Evolutionary conservation across 768 basidiomycete genomes (phyloP).

Genomic region (Leccinum ochraceum): DNA sequence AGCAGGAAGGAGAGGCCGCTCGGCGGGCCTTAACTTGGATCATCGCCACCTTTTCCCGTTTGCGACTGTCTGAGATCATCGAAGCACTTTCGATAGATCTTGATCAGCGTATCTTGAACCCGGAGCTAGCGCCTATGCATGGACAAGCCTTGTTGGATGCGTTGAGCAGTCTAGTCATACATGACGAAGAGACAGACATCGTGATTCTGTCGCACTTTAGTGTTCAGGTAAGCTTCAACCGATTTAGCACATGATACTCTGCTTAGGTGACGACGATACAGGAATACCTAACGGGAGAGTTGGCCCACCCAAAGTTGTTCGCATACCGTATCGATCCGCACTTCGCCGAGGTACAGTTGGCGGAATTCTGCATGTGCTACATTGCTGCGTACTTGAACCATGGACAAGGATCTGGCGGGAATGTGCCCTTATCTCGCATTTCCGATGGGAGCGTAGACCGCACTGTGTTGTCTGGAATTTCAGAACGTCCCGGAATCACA

Average conservation of each 20-base stretch:
- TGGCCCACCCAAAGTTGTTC: neutral
- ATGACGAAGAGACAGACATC: neutral
- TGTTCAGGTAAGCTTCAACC: slow-evolving; percentile 7
- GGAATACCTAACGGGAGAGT: neutral
- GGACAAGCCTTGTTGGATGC: neutral
- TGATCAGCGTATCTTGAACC: neutral
- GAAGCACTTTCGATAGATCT: slow-evolving; percentile 4
- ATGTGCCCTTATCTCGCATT: neutral
- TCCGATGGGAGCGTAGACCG: neutral
- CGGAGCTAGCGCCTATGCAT: neutral
- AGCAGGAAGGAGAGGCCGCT: neutral
- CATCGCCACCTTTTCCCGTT: slow-evolving; percentile 2
- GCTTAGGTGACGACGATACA: neutral
- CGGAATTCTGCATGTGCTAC: slow-evolving; percentile 11
- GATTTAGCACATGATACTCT: neutral
- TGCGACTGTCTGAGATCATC: slow-evolving; percentile 7
- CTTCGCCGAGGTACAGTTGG: neutral
- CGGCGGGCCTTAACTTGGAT: slow-evolving; percentile 10
- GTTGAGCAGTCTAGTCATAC: neutral
- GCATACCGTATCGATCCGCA: neutral
- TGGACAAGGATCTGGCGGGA: neutral
- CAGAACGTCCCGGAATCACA: neutral
- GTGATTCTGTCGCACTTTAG: slow-evolving; percentile 9
- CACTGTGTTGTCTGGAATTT: neutral
- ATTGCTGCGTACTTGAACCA: neutral